These are phyloP conservation scores for Paxillus ammoniavirescens DNA, from an alignment of 768 basidiomycete species.

Conservation along the genomic window DNA sequence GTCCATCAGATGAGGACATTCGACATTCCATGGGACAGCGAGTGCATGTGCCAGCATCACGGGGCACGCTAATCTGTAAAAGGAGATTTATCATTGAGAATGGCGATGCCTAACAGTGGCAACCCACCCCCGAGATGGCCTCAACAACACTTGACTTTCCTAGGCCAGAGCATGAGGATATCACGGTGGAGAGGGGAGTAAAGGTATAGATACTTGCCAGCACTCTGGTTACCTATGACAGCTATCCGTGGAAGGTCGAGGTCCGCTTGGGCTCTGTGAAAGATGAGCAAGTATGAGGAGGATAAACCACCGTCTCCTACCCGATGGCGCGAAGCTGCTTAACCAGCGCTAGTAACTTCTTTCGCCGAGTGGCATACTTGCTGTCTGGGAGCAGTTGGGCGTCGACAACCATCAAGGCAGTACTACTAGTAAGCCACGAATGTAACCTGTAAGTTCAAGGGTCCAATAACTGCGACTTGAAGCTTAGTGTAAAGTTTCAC, in stretches of 20 bases:
- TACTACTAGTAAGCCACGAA: background rate
- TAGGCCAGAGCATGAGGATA: slow-evolving; percentile 3
- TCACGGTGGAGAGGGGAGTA: slow-evolving; percentile 5
- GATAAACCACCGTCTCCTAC: slow-evolving; percentile 13
- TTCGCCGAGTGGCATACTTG: slow-evolving; percentile 28
- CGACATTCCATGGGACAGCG: slow-evolving; percentile 40
- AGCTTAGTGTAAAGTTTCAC: no score
- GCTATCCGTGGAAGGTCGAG: slow-evolving; percentile 50
- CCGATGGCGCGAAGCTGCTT: slow-evolving; percentile 30
- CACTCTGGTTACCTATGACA: slow-evolving; percentile 53
- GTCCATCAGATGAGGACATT: slow-evolving; percentile 19
- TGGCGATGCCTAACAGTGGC: background rate
- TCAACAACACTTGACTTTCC: slow-evolving; percentile 48
- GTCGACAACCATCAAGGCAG: background rate
- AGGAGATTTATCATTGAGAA: background rate
- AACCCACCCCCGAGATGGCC: slow-evolving; percentile 44
- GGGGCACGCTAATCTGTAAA: slow-evolving; percentile 41
- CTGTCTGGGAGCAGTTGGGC: background rate
- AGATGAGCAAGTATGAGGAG: background rate
- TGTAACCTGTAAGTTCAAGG: no score
- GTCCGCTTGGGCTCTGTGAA: slow-evolving; percentile 39
- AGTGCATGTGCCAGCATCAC: slow-evolving; percentile 49
- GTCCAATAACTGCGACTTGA: no score
- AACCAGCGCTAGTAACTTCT: slow-evolving; percentile 24
- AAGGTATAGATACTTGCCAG: slow-evolving; percentile 27